These are phyloP conservation scores for Ascochyta clinopodiicola DNA, from an alignment of 2,329 filamentous ascomycete species.

Conservation along the genomic window DNA sequence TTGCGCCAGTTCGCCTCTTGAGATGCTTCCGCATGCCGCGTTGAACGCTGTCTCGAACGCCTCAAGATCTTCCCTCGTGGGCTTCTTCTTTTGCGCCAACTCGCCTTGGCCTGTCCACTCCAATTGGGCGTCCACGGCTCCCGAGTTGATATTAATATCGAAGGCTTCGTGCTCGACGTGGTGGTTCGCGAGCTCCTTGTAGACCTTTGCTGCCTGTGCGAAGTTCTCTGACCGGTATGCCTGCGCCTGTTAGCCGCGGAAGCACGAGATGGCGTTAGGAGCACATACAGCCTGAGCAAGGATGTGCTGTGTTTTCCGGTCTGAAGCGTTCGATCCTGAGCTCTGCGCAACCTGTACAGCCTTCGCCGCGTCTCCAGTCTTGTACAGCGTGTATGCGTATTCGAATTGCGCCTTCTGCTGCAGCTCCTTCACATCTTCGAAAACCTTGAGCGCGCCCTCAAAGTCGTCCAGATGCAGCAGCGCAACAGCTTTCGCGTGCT, in stretches of 20 bases:
- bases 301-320: slow-evolving; percentile 64
- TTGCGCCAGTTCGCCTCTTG: slow-evolving; percentile 69
- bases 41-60: slow-evolving; percentile 86
- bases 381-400: slow-evolving; percentile 84
- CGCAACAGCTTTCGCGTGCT: slow-evolving; percentile 74
- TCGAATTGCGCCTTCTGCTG: slow-evolving; percentile 70
- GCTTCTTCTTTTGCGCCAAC: slow-evolving; percentile 61
- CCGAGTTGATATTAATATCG: slow-evolving; percentile 78
- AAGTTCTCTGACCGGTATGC: slow-evolving; percentile 80
- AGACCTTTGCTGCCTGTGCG: slow-evolving; percentile 68
- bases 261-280: not conserved
- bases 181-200: slow-evolving; percentile 63
- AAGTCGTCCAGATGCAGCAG: slow-evolving; percentile 84
- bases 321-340: slow-evolving; percentile 33
- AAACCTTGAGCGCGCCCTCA: slow-evolving; percentile 73
- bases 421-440: slow-evolving; percentile 68
- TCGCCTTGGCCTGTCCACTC: slow-evolving; percentile 69
- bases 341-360: slow-evolving; percentile 62
- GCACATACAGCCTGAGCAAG: slow-evolving; percentile 66
- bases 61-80: slow-evolving; percentile 68
- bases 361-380: slow-evolving; percentile 71
- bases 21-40: slow-evolving; percentile 74
- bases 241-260: slow-evolving; percentile 31
- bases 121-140: slow-evolving; percentile 74
- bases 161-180: slow-evolving; percentile 68